Percentiles rank a stretch among this genome's conserved stretches.
Conservation (phyloP, 768 basidiomycete species). For the Boletus rufocinnamomeus region DNA sequence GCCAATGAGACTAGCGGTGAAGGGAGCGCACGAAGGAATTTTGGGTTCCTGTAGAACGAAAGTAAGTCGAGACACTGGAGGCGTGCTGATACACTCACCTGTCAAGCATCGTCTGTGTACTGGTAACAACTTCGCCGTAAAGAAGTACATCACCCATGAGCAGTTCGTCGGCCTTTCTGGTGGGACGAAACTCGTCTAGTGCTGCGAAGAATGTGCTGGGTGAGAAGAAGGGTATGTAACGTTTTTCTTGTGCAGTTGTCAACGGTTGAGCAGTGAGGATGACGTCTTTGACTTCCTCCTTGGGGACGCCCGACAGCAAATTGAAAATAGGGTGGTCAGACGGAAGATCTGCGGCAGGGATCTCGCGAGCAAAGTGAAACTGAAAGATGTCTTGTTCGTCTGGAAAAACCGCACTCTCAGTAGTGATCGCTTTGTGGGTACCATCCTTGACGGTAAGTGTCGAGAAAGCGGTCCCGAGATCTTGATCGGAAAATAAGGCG, state of each 20-base stretch:
- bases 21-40: constrained; percentile 66
- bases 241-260: constrained; percentile 37
- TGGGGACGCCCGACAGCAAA: constrained; percentile 30
- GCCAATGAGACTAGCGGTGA: constrained; percentile 82
- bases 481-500: constrained; percentile 21
- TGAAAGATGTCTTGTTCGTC: constrained; percentile 74
- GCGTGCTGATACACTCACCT: constrained; percentile 53
- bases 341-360: constrained; percentile 30
- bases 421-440: constrained; percentile 34
- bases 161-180: constrained; percentile 38
- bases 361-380: constrained; percentile 46
- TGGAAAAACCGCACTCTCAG: constrained; percentile 41
- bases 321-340: constrained; percentile 17
- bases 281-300: constrained; percentile 53
- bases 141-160: constrained; percentile 76
- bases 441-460: constrained; percentile 46
- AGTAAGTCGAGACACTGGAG: background rate
- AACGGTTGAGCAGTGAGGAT: constrained; percentile 56
- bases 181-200: constrained; percentile 37
- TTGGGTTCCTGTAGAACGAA: constrained; percentile 63
- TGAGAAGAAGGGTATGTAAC: constrained; percentile 71
- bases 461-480: constrained; percentile 46
- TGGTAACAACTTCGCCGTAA: constrained; percentile 89
- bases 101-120: constrained; percentile 93
- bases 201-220: constrained; percentile 58